phyloP scores from a whole-genome alignment of 1,284 basidiomycete species.

The Marasmius sp. region DNA sequence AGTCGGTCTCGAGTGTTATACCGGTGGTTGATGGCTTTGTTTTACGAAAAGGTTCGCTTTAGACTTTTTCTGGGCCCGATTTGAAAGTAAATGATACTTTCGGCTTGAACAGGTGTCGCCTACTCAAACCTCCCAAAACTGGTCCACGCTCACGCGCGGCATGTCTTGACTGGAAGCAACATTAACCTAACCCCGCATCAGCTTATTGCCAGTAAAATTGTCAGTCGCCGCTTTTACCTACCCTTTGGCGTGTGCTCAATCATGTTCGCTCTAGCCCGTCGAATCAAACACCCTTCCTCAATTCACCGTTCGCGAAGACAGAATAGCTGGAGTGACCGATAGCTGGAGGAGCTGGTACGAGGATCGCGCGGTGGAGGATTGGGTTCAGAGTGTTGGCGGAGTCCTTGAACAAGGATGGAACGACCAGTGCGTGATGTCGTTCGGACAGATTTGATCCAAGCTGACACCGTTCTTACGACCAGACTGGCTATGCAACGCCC shows the following conservation, averaged over 20 bases:
- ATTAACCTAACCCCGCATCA: constrained; percentile 82
- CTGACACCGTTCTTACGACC: not conserved
- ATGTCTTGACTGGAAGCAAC: constrained; percentile 53
- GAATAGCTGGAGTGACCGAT: constrained; percentile 70
- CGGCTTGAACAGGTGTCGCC: constrained; percentile 51
- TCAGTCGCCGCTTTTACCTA: constrained; percentile 26
- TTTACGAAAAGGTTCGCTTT: constrained; percentile 79
- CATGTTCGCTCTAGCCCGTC: constrained; percentile 50
- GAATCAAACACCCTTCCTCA: constrained; percentile 59
- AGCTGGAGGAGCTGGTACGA: constrained; percentile 87
- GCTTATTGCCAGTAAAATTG: constrained; percentile 80
- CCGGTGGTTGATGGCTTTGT: constrained; percentile 99
- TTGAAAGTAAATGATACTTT: not conserved
- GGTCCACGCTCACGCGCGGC: constrained; percentile 72
- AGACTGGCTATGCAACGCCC: constrained; percentile 57
- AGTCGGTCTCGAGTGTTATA: constrained; percentile 85
- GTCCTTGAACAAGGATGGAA: constrained; percentile 88
- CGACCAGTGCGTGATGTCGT: constrained; percentile 60
- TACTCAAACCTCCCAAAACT: constrained; percentile 75
- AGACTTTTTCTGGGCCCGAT: constrained; percentile 6
- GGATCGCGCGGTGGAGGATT: constrained; percentile 85
- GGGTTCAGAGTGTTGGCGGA: constrained; percentile 87
- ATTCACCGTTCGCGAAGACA: constrained; percentile 73
- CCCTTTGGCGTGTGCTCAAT: not conserved
- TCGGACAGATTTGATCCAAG: not conserved